These are phyloP conservation scores for Beauveria caledonica DNA, from an alignment of 2,329 filamentous ascomycete genomes.

Conservation along the genomic window DNA sequence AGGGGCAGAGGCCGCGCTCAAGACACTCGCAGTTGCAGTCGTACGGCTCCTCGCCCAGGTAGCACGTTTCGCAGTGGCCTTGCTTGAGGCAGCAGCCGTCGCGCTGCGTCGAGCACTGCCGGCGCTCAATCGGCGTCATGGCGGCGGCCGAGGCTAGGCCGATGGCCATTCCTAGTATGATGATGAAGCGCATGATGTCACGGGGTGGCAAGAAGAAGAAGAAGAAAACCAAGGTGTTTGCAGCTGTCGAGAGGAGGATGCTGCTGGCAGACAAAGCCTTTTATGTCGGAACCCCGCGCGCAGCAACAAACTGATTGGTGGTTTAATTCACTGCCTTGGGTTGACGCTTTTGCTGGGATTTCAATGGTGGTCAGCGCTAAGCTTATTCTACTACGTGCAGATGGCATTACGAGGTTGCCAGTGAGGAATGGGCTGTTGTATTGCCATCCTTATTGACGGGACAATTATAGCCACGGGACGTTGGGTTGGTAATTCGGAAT, in stretches of 20 bases:
- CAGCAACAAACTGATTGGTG: neutral
- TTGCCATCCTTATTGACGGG: neutral
- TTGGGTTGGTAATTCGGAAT: neutral
- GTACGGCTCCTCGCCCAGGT: neutral
- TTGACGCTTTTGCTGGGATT: neutral
- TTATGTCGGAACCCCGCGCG: neutral
- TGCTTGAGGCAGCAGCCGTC: constrained; percentile 8
- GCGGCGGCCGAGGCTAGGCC: constrained; percentile 1
- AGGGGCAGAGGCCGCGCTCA: constrained; percentile 4
- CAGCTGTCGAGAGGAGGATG: too few relatives aligned
- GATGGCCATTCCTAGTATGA: neutral
- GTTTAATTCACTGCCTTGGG: neutral
- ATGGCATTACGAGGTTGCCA: neutral
- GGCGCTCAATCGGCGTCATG: neutral
- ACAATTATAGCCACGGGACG: neutral
- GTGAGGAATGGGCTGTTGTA: neutral
- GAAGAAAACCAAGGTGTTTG: too few relatives aligned
- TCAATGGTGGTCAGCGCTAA: neutral
- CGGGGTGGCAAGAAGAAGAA: neutral
- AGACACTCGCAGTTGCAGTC: constrained; percentile 8
- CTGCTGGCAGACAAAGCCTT: neutral
- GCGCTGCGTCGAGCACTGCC: constrained; percentile 6
- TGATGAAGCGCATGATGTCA: neutral
- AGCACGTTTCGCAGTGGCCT: constrained; percentile 1
- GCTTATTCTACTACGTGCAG: neutral